Evolutionary conservation across 139 green algal genomes (phyloP).

Genomic region (Volvox reticuliferus): DNA sequence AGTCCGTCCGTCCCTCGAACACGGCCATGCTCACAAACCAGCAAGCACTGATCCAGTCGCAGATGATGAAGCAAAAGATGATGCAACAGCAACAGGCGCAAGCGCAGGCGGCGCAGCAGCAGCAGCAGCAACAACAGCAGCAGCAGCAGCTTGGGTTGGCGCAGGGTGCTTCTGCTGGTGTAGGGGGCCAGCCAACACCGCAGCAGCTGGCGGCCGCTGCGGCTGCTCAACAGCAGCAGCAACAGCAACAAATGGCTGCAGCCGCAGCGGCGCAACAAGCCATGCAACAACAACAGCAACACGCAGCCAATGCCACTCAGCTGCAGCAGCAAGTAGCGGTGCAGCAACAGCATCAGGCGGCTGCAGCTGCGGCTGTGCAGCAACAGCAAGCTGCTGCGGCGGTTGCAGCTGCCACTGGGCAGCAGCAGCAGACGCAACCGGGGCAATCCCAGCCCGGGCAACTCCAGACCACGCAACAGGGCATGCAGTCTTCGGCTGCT

Average conservation of each 20-base stretch:
- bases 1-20: not conserved
- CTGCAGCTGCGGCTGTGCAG: not conserved
- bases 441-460: not conserved
- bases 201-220: constrained; percentile 1
- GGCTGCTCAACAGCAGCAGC: constrained; percentile 18
- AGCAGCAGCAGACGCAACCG: not conserved
- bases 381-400: constrained; percentile 9
- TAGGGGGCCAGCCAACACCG: not conserved
- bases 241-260: constrained; percentile 7
- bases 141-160: constrained; percentile 18
- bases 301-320: not conserved
- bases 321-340: not conserved
- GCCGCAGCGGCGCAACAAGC: constrained; percentile 12
- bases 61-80: constrained; percentile 42
- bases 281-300: constrained; percentile 6
- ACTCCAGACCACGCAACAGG: not conserved
- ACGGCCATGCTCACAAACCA: not conserved
- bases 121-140: constrained; percentile 27
- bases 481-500: not conserved
- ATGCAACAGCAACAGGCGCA: constrained; percentile 26
- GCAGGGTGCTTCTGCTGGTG: not conserved
- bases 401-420: not conserved
- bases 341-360: constrained; percentile 19
- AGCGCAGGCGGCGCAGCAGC: not conserved
- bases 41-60: constrained; percentile 32